Conservation (phyloP, 176 grass and related monocot species). For the Poa annua region DNA sequence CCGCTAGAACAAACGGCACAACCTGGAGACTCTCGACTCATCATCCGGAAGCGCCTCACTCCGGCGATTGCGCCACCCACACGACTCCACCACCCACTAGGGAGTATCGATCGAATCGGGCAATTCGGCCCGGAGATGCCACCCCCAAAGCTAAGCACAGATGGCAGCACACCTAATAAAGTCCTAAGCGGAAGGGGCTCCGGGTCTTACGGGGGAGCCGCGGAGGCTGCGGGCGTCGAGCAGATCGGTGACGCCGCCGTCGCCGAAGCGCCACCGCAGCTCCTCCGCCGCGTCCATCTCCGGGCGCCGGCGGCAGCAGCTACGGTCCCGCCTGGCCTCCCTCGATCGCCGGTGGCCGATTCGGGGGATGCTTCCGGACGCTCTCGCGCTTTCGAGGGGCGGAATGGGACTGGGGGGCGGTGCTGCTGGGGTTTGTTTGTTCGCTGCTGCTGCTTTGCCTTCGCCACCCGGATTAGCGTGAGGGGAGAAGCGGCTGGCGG, state of each 20-base stretch:
- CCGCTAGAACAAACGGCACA: background rate
- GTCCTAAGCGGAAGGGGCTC: background rate
- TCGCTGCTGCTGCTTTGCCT: background rate
- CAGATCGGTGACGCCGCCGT: constrained; percentile 67
- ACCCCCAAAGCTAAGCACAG: constrained; percentile 4
- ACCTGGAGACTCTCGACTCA: background rate
- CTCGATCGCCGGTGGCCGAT: constrained; percentile 15
- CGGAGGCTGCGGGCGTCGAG: constrained; percentile 59
- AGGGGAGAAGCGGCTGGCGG: background rate
- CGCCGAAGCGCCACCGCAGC: constrained; percentile 61
- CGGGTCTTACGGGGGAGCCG: constrained; percentile 42
- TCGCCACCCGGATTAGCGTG: background rate
- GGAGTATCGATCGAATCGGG: background rate
- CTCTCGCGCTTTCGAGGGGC: constrained; percentile 28
- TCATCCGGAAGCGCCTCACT: background rate
- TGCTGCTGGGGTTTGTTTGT: constrained; percentile 20
- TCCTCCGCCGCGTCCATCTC: constrained; percentile 57
- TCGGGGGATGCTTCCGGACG: constrained; percentile 44
- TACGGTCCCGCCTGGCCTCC: background rate
- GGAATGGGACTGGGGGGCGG: background rate
- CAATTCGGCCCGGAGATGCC: background rate
- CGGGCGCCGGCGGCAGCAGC: background rate
- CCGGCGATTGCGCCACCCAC: background rate
- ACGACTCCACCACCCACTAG: background rate
- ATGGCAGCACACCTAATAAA: background rate